A percentile compares a stretch with the other conserved stretches of the same genome.
These are phyloP conservation scores for Sclerotinia sclerotiorum DNA, from an alignment of 2,329 filamentous ascomycete genomes.

Conservation along the genomic window DNA sequence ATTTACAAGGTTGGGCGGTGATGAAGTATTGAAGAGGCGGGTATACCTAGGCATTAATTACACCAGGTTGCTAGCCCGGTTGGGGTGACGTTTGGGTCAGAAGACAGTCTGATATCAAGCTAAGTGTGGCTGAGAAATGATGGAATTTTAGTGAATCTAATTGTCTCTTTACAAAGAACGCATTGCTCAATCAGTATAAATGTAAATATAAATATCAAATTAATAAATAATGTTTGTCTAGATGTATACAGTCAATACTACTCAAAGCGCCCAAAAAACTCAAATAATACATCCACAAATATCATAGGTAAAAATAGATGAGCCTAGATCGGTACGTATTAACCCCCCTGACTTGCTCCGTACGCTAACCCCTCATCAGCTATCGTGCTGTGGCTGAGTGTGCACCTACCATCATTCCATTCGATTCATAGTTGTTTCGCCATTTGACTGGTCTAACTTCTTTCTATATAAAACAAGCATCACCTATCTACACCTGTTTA, in stretches of 20 bases:
- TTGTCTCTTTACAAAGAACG: background rate
- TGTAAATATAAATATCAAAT: background rate
- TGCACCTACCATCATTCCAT: background rate
- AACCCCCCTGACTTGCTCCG: background rate
- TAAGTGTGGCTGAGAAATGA: background rate
- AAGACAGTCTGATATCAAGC: slow-evolving; percentile 12
- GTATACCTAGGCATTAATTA: background rate
- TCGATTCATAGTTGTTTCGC: background rate
- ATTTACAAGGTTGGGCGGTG: slow-evolving; percentile 18
- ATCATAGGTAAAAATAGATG: background rate
- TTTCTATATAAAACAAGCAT: background rate
- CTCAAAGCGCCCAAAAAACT: too few relatives aligned
- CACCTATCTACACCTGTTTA: background rate
- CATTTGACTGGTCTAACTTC: background rate
- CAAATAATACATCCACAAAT: background rate
- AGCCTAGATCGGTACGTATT: background rate
- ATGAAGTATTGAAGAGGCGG: slow-evolving; percentile 21
- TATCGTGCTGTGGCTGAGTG: slow-evolving; percentile 22
- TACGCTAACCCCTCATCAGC: slow-evolving; percentile 19
- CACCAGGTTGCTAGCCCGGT: slow-evolving; percentile 10
- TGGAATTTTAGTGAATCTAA: background rate
- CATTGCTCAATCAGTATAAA: background rate
- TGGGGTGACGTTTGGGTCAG: slow-evolving; percentile 23
- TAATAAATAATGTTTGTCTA: background rate
- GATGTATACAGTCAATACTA: too few relatives aligned